Evolutionary conservation across 345 rosid genomes (phyloP), one percentile per base, ranked within the genome.

Genomic region (Hibiscus trionum): DNA sequence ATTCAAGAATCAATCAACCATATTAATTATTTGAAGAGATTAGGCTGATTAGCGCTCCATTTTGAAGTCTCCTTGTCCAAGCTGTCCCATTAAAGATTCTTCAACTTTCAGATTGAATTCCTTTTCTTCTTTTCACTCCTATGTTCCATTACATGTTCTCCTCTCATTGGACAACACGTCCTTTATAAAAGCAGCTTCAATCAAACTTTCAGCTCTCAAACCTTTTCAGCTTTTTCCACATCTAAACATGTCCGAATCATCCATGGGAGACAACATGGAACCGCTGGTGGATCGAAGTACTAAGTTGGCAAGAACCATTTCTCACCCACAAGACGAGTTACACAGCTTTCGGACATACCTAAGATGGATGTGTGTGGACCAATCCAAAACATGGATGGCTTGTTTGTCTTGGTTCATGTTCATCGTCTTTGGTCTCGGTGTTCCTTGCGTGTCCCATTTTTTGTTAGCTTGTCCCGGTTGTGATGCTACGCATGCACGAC

Each of bases 291-390:
- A 52, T 70, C 59, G 70, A 11, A 49, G n/a, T 14, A 74, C 77
- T 71, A 89, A 72, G 75, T 87, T 83, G 56, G 61, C 60, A 15
- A 86, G 98, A 5, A 74, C 82, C 73, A 75, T 61, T 1, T 91
- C 96, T 0, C 80, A 91, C 70, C 86, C 90, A 0, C 84, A 84
- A 44, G 98, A 94, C 83, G 97, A 94, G 82, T 83, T 94, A 5
- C 83, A 78, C 0, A 85, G 91, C 77, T 94, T 91, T 75, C 78
- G 96, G 50, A 85, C 88, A 15, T 91, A 86, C 37, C 88, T 94
- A 0, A 76, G 84, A 77, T 91, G 92, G 97, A 87, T 93, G 93
- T 89, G 93, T 73, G 93, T 93, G 3, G 98, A 91, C 72, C 99
- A 94, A 82, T 87, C 97, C 7, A 80, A 46, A 69, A 46, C 66